These are phyloP conservation scores for Brettanomyces bruxellensis DNA, from an alignment of 805 yeast genomes.

Conservation along the genomic window DNA sequence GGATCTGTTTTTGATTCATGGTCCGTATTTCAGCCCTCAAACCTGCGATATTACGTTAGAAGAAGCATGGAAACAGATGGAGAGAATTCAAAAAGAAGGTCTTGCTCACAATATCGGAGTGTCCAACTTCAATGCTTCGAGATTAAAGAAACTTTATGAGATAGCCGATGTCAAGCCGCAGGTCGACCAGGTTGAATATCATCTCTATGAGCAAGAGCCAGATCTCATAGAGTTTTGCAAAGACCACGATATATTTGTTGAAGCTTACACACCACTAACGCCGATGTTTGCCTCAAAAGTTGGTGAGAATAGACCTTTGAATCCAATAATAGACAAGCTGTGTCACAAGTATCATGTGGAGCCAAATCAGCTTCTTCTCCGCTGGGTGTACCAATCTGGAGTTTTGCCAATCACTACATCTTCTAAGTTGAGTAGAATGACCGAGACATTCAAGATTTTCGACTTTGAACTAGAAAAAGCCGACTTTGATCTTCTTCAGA, in stretches of 20 bases:
- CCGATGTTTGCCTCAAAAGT: conserved; percentile 42
- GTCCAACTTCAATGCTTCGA: conserved; percentile 47
- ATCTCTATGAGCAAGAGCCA: conserved; percentile 54
- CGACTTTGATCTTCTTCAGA: conserved; percentile 38
- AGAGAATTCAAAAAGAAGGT: conserved; percentile 34
- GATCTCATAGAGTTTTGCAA: conserved; percentile 44
- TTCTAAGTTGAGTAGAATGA: conserved; percentile 45
- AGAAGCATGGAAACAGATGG: conserved; percentile 42
- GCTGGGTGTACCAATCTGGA: conserved; percentile 62
- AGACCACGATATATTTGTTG: conserved; percentile 41
- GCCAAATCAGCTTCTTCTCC: conserved; percentile 55
- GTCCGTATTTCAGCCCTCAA: conserved; percentile 38
- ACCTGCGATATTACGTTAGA: conserved; percentile 37
- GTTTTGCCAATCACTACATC: conserved; percentile 72
- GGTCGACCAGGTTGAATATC: conserved; percentile 64
- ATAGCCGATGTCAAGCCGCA: conserved; percentile 37
- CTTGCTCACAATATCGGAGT: conserved; percentile 44
- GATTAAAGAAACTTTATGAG: conserved; percentile 30
- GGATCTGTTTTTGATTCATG: conserved; percentile 56
- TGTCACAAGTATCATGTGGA: conserved; percentile 49
- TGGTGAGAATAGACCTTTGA: conserved; percentile 30
- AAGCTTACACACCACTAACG: conserved; percentile 63
- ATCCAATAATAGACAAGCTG: conserved; percentile 29
- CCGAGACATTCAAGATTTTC: conserved; percentile 46
- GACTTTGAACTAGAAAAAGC: conserved; percentile 41